Percentiles rank a stretch among this genome's conserved stretches.
Evolutionary conservation across 148 eudicot genomes (phyloP).

Genomic region (Salicornia ramosissima): DNA sequence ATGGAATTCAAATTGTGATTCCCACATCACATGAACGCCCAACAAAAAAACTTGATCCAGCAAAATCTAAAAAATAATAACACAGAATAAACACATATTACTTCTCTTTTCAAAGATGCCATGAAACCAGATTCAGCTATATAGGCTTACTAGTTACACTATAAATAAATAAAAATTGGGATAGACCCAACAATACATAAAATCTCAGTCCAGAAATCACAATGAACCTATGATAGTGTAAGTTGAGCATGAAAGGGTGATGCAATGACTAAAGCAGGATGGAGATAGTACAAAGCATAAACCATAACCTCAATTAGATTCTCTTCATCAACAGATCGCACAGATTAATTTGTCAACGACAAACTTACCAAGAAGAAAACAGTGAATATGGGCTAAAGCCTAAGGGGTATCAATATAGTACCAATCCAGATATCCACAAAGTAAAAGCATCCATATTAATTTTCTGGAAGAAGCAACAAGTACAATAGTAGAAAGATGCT

Average conservation of each 20-base stretch:
- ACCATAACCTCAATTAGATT: not conserved
- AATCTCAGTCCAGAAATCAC: not conserved
- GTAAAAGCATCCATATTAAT: not conserved
- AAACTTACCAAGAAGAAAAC: conserved; percentile 2
- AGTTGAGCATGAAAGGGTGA: not conserved
- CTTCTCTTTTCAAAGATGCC: not conserved
- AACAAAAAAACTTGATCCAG: conserved; percentile 72
- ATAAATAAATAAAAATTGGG: not conserved
- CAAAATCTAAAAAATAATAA: conserved; percentile 22
- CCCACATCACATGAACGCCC: conserved; percentile 83
- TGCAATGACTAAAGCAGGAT: not conserved
- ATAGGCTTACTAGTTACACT: not conserved
- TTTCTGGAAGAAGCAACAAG: not conserved
- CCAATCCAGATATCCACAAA: conserved; percentile 6
- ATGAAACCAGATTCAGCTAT: not conserved
- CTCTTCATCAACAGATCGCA: not conserved
- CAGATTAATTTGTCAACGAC: not conserved
- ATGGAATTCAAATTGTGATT: conserved; percentile 89
- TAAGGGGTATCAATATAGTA: not conserved
- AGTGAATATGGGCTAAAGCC: conserved; percentile 4
- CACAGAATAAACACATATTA: not conserved
- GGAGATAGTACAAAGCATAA: not conserved
- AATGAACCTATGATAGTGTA: not conserved
- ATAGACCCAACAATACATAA: conserved; percentile 37
- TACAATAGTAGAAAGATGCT: not conserved